A percentile compares a stretch with the other conserved stretches of the same genome.
These are phyloP conservation scores for Andrographis paniculata DNA, from an alignment of 305 asterid species.

Conservation along the genomic window DNA sequence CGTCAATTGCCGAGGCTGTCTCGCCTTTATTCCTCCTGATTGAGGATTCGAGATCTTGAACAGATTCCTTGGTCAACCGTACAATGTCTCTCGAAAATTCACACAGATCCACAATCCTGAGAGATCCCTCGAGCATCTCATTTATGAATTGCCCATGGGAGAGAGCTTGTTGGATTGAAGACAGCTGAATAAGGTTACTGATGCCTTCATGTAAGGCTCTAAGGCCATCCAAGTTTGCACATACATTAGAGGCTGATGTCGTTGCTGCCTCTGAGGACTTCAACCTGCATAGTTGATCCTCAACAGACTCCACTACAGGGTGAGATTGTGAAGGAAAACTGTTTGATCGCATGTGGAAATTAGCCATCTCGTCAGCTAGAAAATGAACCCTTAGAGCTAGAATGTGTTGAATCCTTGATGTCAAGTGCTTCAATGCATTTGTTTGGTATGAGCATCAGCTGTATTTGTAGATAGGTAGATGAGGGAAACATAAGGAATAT, in stretches of 20 bases:
- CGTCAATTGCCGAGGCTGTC: too few species aligned
- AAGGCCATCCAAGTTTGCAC: conserved; percentile 18
- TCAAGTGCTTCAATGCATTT: too few species aligned
- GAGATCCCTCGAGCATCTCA: conserved; percentile 26
- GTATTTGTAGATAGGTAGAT: too few species aligned
- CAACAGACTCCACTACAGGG: conserved; percentile 9
- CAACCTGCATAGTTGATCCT: conserved; percentile 15
- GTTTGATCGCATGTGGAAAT: conserved; percentile 24
- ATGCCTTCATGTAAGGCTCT: conserved; percentile 16
- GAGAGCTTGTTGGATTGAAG: conserved; percentile 17
- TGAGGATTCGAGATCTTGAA: conserved; percentile 26
- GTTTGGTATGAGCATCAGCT: not conserved
- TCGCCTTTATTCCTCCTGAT: conserved; percentile 17
- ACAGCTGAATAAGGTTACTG: conserved; percentile 17
- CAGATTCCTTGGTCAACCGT: conserved; percentile 17
- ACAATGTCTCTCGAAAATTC: conserved; percentile 20
- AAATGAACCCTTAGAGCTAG: too few species aligned
- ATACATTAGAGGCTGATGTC: conserved; percentile 15
- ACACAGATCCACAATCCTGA: conserved; percentile 21
- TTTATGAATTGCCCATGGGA: conserved; percentile 6
- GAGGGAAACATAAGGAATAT: not conserved
- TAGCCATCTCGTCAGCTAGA: too few species aligned
- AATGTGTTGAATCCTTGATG: too few species aligned
- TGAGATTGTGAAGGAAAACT: conserved; percentile 28
- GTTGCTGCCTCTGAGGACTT: conserved; percentile 16